Evolutionary conservation across 768 basidiomycete species (phyloP), one percentile per base, ranked within the genome.

Genomic region (Trametes cinnabarina): DNA sequence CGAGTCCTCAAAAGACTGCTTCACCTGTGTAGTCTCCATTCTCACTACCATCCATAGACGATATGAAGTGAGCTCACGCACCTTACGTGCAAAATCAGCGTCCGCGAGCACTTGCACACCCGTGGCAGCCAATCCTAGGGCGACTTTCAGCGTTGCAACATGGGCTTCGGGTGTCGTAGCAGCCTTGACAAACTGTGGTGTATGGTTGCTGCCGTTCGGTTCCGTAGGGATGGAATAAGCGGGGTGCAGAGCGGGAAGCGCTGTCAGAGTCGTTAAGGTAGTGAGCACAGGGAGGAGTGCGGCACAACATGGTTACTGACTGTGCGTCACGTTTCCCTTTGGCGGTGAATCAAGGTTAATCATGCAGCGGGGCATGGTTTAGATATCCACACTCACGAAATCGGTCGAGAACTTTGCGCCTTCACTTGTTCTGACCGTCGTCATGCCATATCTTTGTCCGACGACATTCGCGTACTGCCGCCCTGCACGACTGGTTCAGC

Each of bases 261-360:
- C 57, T 62, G 22, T 9, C n/a, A n/a, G n/a, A n/a, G n/a, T n/a
- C n/a, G n/a, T n/a, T n/a, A n/a, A n/a, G n/a, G n/a, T n/a, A n/a
- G n/a, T n/a, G n/a, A 19, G 32, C 19, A 35, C 20, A n/a, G 15
- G 34, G n/a, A 15, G 12, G 14, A 20, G 9, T 20, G 14, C 44
- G 25, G 25, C 15, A 41, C 46, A 26, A 61, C 61, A 82, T 26
- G 25, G 44, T 4, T 4, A 15, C 6, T 46, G 3, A 74, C 89
- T 81, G 63, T 87, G 84, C 41, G 86, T 81, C 49, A 92, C 82
- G 61, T 91, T 90, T 1, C 90, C 90, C 89, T 91, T 67, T 51
- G 55, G 56, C 39, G 37, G 20, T n/a, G 11, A 43, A 6, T 17
- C 12, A 8, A 34, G 47, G 40, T 6, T 25, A 44, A 44, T 46